Base-by-base conservation (phyloP, 1,284 basidiomycete species). In the Sporisorium scitamineum region DNA sequence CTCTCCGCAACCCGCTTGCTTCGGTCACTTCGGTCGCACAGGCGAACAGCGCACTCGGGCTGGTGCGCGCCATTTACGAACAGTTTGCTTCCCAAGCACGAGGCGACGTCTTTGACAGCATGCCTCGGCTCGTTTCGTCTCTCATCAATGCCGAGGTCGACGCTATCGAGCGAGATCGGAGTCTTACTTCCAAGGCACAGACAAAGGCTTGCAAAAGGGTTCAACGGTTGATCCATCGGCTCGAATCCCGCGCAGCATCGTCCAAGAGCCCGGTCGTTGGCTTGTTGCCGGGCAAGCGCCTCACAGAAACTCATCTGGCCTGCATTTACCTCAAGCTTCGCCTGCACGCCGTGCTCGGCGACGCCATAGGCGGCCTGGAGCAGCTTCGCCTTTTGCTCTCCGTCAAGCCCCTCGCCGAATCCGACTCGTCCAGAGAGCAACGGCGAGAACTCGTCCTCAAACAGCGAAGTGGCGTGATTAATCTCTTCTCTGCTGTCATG, bases 61-160 rank as follows among this genome's bases (percentile, higher is more conserved):
- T 67, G 10, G 58, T 56, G 32, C 61, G 66, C 29, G 37, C 52
- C 11, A 42, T 61, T 4, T 54, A 39, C 18, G 27, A 42, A 7
- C 61, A 44, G 10, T 8, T 39, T 48, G 29, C 22, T 13, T 27
- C 13, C 0, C 22, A 11, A 10, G 22, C 1, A 4, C 13, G 22
- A 3, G 26, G 14, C 24, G 27, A n/a, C 16, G 27, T 26, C 1
- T 18, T 50, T 16, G 10, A 8, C 0, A 37, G 27, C 18, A 31
- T 48, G 47, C 63, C 55, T n/a, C 50, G 50, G 7, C 16, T 62
- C 14, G 26, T 60, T 4, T 53, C 34, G 5, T 58, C 66, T 0
- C 34, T 66, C 11, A 45, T 66, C 31, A 18, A 26, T 20, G 71
- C 60, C 41, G 71, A 74, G 50, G 45, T 74, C 20, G 66, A 74